Evolutionary conservation across 768 basidiomycete genomes (phyloP).

Genomic region (Panaeolus cyanescens): DNA sequence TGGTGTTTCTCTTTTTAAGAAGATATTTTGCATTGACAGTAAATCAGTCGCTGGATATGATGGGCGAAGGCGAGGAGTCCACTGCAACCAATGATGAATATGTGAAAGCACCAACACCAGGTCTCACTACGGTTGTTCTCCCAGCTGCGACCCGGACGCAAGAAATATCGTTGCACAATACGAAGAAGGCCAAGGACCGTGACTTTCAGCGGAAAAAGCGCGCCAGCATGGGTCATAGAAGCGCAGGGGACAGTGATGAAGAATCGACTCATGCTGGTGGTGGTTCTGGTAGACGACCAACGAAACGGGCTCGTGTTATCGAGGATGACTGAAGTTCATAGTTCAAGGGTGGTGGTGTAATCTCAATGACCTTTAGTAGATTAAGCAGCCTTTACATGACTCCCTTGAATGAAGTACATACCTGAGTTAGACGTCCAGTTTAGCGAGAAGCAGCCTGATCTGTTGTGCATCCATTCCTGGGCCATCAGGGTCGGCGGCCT

Average conservation of each 20-base stretch:
- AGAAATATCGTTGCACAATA: constrained; percentile 69
- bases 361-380: background rate
- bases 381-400: background rate
- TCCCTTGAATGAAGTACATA: background rate
- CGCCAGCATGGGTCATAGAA: constrained; percentile 61
- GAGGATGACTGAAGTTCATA: constrained; percentile 59
- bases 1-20: background rate
- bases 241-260: constrained; percentile 77
- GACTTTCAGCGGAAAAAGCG: constrained; percentile 83
- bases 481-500: constrained; percentile 77
- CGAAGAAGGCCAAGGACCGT: constrained; percentile 76
- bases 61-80: constrained; percentile 69
- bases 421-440: constrained; percentile 39
- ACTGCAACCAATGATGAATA: constrained; percentile 60
- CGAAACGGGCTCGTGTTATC: constrained; percentile 65
- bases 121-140: constrained; percentile 75
- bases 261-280: constrained; percentile 52
- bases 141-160: constrained; percentile 71
- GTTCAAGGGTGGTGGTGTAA: background rate
- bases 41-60: constrained; percentile 70
- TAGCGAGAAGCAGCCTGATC: constrained; percentile 53
- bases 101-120: constrained; percentile 67
- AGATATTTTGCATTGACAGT: constrained; percentile 5
- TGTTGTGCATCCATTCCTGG: constrained; percentile 57
- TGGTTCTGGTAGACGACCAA: constrained; percentile 57